Evolutionary conservation across 768 basidiomycete species (phyloP), one percentile per base, ranked within the genome.

Genomic region (Tricholoma flavovirens): DNA sequence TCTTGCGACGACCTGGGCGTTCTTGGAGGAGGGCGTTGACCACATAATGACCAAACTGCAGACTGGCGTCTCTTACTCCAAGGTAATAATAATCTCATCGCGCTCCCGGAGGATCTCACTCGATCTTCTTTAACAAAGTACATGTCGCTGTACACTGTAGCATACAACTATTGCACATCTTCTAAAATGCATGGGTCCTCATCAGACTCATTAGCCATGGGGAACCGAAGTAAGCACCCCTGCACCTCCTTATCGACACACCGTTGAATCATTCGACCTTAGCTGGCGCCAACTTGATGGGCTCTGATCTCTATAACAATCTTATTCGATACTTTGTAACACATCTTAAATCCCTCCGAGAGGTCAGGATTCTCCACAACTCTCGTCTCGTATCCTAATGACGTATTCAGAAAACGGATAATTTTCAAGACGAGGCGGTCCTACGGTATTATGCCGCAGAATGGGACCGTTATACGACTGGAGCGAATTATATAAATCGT

Each of bases 121-220:
- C 38, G 45, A 32, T 51, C 54, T 54, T 54, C 57, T 58, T 51
- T 62, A 49, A 56, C 57, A 33, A 61, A 91, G 79, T 92, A 93
- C 69, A 93, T 88, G 91, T 93, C 87, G 64, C 62, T 86, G 43
- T 84, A 98, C 73, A 96, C 94, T 21, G 91, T 93, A 52, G 90
- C 92, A 8, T 98, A 99, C 79, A 98, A 98, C 76, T 98, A 96
- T 70, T 99, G 97, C 68, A 98, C 92, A 24, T 89, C 88, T 26
- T 89, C 88, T 3, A 87, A 86, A 70, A 88, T 87, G 85, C 82
- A 81, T 64, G 77, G 75, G 40, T 62, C 71, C 8, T 65, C 74
- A 42, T 65, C 72, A 51, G 79, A 79, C 56, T 66, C 73, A 26
- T 73, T 76, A 65, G 79, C 71, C 49, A 77, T 84, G 61, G 81